Percentiles rank a stretch among this genome's conserved stretches.
Evolutionary conservation across 306 rosid species (phyloP).

Genomic region (Dalbergia oliveri): DNA sequence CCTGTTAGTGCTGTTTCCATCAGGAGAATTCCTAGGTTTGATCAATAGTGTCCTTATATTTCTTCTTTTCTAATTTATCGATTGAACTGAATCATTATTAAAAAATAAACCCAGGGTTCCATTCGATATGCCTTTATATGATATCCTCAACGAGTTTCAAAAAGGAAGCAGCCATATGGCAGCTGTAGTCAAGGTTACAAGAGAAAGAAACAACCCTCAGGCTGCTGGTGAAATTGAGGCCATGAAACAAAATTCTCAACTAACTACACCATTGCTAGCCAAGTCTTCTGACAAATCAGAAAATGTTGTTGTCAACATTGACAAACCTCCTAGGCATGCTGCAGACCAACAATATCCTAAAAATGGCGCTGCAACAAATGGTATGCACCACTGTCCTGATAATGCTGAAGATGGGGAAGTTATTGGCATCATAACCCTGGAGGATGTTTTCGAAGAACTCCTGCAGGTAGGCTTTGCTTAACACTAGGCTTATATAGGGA

Average conservation of each 20-base stretch:
- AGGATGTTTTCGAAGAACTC: constrained; percentile 98
- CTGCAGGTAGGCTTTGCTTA: constrained; percentile 70
- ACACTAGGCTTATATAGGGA: background rate
- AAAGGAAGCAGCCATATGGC: constrained; percentile 99
- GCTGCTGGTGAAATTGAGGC: constrained; percentile 50
- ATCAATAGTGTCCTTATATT: constrained; percentile 11
- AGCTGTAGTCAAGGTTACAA: constrained; percentile 80
- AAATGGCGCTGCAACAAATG: constrained; percentile 45
- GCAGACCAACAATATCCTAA: constrained; percentile 44
- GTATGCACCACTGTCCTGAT: constrained; percentile 53
- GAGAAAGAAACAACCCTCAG: constrained; percentile 59
- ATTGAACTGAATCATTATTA: constrained; percentile 33
- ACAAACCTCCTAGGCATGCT: constrained; percentile 55
- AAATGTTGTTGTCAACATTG: constrained; percentile 59
- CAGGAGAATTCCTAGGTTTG: constrained; percentile 93
- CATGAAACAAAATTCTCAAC: constrained; percentile 51
- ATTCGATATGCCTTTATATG: constrained; percentile 93
- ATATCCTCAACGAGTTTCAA: constrained; percentile 94
- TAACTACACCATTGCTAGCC: constrained; percentile 75
- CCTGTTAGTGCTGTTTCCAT: constrained; percentile 68
- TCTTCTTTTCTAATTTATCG: constrained; percentile 14
- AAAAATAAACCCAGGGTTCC: constrained; percentile 74
- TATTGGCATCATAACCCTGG: constrained; percentile 92
- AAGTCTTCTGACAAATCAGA: constrained; percentile 53
- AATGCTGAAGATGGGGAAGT: constrained; percentile 90